Conservation (phyloP, 2,329 filamentous ascomycete species). For the Penicillium sclerotigenum region DNA sequence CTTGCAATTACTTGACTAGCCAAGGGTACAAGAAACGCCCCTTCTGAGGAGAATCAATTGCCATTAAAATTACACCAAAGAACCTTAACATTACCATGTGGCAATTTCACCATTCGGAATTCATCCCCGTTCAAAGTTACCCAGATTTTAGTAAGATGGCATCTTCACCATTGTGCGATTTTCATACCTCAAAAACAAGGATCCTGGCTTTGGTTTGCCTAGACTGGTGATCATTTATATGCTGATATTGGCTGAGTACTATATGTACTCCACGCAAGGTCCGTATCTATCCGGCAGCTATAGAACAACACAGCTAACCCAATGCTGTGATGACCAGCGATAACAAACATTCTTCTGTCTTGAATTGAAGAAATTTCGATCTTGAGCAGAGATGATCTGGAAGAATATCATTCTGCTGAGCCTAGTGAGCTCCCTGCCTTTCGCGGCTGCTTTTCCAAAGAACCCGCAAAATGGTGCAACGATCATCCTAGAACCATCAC, state of each 20-base stretch:
- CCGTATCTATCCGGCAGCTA: not conserved
- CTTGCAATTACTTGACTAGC: not conserved
- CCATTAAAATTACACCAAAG: not conserved
- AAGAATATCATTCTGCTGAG: slow-evolving; percentile 13
- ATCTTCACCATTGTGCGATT: not conserved
- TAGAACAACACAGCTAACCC: not conserved
- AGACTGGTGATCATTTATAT: not conserved
- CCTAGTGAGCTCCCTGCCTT: slow-evolving; percentile 18
- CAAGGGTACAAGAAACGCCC: not conserved
- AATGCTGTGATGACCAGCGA: not conserved
- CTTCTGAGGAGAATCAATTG: not conserved
- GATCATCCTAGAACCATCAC: not conserved
- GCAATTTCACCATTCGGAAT: not conserved
- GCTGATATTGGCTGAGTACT: not conserved
- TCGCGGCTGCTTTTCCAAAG: slow-evolving; percentile 16
- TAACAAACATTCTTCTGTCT: not conserved
- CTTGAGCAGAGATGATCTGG: slow-evolving; percentile 12
- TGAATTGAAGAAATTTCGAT: not conserved
- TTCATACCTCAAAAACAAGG: not conserved
- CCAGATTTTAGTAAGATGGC: not conserved
- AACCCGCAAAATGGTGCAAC: not conserved
- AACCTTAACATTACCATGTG: not conserved
- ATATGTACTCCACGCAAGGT: not conserved
- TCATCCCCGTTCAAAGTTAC: not conserved
- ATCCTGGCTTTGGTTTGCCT: not conserved